These are phyloP conservation scores for Wickerhamiella azyma DNA, from an alignment of 805 yeast genomes.

Conservation along the genomic window DNA sequence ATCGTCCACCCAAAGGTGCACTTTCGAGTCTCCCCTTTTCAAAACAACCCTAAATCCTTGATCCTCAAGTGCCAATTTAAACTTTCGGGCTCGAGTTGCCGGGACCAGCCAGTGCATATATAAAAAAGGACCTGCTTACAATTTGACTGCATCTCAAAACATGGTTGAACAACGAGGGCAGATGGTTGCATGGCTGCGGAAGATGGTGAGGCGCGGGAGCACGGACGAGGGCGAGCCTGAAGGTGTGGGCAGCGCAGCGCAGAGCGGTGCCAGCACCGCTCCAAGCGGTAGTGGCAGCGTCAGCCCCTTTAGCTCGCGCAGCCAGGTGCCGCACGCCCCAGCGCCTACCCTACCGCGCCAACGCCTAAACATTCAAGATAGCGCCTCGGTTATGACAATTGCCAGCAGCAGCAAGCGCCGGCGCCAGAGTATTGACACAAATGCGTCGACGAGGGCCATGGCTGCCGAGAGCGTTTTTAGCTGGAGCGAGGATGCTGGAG, in stretches of 20 bases:
- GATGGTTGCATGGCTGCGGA: constrained; percentile 9
- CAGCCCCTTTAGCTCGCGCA: no score
- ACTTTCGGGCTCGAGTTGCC: not conserved
- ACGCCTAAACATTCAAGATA: constrained; percentile 7
- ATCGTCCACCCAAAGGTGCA: not conserved
- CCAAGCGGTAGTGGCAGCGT: not conserved
- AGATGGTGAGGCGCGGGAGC: constrained; percentile 7
- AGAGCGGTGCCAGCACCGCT: not conserved
- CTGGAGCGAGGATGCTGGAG: constrained; percentile 1
- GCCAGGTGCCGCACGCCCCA: not conserved
- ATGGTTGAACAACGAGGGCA: constrained; percentile 9
- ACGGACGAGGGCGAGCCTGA: not conserved
- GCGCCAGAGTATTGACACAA: constrained; percentile 26
- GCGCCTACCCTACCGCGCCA: not conserved
- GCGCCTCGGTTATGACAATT: constrained; percentile 27
- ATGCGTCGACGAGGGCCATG: constrained; percentile 26
- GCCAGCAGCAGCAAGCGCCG: constrained; percentile 27
- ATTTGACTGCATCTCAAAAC: not conserved
- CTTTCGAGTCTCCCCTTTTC: not conserved
- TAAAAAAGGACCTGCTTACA: not conserved
- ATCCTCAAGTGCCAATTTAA: not conserved
- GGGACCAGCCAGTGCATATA: constrained; percentile 3
- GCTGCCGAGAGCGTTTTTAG: constrained; percentile 23
- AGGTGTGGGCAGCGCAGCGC: not conserved
- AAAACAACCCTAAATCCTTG: not conserved